These are phyloP conservation scores for Pythium biforme DNA, from an alignment of 352 stramenopile species.

Conservation along the genomic window DNA sequence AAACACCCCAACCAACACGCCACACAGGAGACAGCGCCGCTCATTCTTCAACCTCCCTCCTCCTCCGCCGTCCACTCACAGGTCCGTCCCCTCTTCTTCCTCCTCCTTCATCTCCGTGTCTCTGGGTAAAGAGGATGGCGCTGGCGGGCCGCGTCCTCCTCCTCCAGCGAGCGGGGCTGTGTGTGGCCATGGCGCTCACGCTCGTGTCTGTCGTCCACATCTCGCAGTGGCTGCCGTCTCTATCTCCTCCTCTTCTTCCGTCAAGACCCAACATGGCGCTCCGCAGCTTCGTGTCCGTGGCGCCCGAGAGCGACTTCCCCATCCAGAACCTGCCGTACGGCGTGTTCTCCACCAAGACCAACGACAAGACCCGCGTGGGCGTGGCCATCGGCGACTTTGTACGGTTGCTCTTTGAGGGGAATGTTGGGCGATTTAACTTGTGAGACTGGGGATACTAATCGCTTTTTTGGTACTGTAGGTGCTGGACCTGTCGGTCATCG, in stretches of 20 bases:
- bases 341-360: conserved; percentile 85
- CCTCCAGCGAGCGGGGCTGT: background rate
- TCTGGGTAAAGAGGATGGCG: background rate
- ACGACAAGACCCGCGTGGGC: conserved; percentile 67
- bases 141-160: conserved; percentile 1
- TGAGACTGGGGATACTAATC: too few relatives aligned
- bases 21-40: background rate
- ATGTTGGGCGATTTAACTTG: too few relatives aligned
- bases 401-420: too few relatives aligned
- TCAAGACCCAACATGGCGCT: conserved; percentile 20
- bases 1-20: too few relatives aligned
- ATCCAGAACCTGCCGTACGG: conserved; percentile 96
- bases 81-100: conserved; percentile 10
- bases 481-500: conserved; percentile 89
- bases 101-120: background rate
- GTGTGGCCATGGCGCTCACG: conserved; percentile 16
- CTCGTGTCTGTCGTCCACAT: conserved; percentile 15
- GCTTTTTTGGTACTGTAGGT: too few relatives aligned
- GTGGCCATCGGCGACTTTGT: conserved; percentile 83
- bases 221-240: conserved; percentile 6
- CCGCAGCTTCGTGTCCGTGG: conserved; percentile 61
- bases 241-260: background rate
- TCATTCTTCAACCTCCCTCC: conserved; percentile 29
- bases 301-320: conserved; percentile 85
- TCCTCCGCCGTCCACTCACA: conserved; percentile 1